A percentile compares a stretch with the other conserved stretches of the same genome.
Conservation (phyloP, 129 eudicot genomes). For the Chrysanthemum seticuspe region DNA sequence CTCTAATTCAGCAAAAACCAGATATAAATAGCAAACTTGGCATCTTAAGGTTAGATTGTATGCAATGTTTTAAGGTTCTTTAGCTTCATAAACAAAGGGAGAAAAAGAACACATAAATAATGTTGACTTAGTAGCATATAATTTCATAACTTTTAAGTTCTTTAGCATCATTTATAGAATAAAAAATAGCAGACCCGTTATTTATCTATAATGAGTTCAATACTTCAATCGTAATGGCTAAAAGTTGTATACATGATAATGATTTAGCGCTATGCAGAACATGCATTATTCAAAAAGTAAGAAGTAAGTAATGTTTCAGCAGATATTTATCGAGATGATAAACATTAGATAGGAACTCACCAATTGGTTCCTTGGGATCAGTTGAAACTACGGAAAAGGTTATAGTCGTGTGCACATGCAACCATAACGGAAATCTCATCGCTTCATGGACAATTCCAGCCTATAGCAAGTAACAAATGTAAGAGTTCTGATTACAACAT, state of each 20-base stretch:
- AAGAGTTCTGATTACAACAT: background rate
- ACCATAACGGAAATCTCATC: conserved; percentile 89
- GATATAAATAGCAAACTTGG: too few species aligned
- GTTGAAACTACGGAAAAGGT: conserved; percentile 76
- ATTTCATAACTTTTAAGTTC: background rate
- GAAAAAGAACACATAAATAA: too few species aligned
- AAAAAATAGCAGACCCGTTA: background rate
- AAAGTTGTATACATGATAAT: conserved; percentile 13
- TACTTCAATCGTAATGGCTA: background rate
- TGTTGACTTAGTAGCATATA: background rate
- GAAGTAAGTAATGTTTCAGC: conserved; percentile 4
- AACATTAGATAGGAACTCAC: conserved; percentile 43
- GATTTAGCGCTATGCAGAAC: conserved; percentile 11
- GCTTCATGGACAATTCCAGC: conserved; percentile 77
- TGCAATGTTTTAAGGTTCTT: too few species aligned
- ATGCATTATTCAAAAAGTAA: conserved; percentile 8
- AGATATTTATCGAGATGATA: conserved; percentile 9
- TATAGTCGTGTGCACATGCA: conserved; percentile 75
- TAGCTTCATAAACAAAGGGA: too few species aligned
- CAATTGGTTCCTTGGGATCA: conserved; percentile 64
- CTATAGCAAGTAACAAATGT: conserved; percentile 37
- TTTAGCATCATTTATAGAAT: background rate
- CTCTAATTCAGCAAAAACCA: too few species aligned
- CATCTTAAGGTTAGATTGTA: too few species aligned
- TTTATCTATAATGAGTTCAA: background rate